A percentile compares a stretch with the other conserved stretches of the same genome.
Conservation (phyloP, 129 eudicot species). For the Solidago caesia region DNA sequence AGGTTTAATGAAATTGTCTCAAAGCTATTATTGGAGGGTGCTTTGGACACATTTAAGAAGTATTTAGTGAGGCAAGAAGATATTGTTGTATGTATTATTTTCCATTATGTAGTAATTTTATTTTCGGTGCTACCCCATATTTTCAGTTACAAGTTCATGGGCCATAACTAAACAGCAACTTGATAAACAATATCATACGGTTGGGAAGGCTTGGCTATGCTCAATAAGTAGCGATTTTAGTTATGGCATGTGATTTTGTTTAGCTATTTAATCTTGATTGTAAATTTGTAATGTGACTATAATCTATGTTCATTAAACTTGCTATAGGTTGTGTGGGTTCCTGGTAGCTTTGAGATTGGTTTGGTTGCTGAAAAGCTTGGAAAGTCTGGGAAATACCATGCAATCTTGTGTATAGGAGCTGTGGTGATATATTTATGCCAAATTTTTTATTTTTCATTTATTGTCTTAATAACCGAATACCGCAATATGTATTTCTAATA, state of each 20-base stretch:
- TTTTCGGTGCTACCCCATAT: no score
- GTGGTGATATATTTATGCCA: constrained; percentile 51
- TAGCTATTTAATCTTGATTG: no score
- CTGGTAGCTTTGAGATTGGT: constrained; percentile 89
- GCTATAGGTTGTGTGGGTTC: constrained; percentile 96
- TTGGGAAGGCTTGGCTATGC: no score
- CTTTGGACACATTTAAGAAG: constrained; percentile 77
- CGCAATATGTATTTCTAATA: not conserved
- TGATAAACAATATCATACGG: no score
- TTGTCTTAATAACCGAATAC: not conserved
- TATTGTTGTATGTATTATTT: constrained; percentile 61
- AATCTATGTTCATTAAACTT: constrained; percentile 11
- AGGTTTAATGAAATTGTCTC: constrained; percentile 92
- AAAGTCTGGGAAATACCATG: constrained; percentile 73
- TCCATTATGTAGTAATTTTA: no score
- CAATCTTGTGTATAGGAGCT: constrained; percentile 90
- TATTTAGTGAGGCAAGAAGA: constrained; percentile 84
- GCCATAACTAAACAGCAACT: no score
- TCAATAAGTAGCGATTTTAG: no score
- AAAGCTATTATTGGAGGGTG: constrained; percentile 82
- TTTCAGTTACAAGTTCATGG: no score
- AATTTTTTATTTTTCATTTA: constrained; percentile 15
- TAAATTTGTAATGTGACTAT: constrained; percentile 8
- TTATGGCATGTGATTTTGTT: not conserved
- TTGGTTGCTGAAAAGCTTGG: constrained; percentile 87